phyloP scores from a whole-genome alignment of 352 stramenopile genomes.

The Phytophthora pseudosyringae region DNA sequence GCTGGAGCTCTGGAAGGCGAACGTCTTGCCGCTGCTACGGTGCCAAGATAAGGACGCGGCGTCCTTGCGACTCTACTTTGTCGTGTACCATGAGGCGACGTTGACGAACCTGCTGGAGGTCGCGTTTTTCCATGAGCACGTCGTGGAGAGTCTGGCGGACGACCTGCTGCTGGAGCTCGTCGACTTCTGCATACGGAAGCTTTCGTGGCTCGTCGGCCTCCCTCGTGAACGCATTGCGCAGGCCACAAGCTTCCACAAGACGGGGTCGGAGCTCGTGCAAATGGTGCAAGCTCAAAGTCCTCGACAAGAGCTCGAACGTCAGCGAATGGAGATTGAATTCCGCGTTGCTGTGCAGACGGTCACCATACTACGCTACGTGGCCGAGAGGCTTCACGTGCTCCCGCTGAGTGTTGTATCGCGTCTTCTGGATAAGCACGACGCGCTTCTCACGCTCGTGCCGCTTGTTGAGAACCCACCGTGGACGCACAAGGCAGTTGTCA shows the following conservation, averaged over 20 bases:
- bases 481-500: slow-evolving; percentile 81
- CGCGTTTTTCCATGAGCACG: slow-evolving; percentile 90
- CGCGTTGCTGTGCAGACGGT: slow-evolving; percentile 86
- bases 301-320: slow-evolving; percentile 65
- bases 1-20: slow-evolving; percentile 91
- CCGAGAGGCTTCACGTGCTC: slow-evolving; percentile 89
- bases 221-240: slow-evolving; percentile 62
- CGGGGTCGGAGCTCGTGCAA: slow-evolving; percentile 65
- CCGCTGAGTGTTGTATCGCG: slow-evolving; percentile 89
- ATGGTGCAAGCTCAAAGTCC: slow-evolving; percentile 69
- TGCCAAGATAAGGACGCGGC: slow-evolving; percentile 57
- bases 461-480: slow-evolving; percentile 97
- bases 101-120: slow-evolving; percentile 91
- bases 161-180: slow-evolving; percentile 92
- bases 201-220: slow-evolving; percentile 83
- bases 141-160: slow-evolving; percentile 88
- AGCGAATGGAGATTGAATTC: slow-evolving; percentile 90
- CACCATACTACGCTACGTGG: slow-evolving; percentile 90
- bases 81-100: slow-evolving; percentile 92
- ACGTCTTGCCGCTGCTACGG: slow-evolving; percentile 69
- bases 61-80: slow-evolving; percentile 93
- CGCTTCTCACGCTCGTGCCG: slow-evolving; percentile 90
- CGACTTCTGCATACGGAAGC: slow-evolving; percentile 94
- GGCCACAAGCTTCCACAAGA: slow-evolving; percentile 77
- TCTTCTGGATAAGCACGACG: slow-evolving; percentile 97